Evolutionary conservation across 345 rosid species (phyloP).

Genomic region (Salix dunnii): DNA sequence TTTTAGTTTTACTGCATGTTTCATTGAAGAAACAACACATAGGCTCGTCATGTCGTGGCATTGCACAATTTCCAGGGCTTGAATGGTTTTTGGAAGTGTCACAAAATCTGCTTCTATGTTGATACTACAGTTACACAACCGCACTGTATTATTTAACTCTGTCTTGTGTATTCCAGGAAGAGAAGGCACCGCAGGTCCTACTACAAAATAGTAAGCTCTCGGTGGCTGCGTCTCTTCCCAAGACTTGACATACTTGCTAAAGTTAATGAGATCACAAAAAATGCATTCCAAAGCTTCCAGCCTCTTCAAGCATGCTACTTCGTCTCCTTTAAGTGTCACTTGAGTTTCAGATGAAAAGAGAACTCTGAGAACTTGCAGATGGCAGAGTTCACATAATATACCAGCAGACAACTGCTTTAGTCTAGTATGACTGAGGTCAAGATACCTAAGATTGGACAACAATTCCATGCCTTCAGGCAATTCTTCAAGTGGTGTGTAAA

Average conservation of each 20-base stretch:
- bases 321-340: not conserved
- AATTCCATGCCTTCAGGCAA: conserved; percentile 22
- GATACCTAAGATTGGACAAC: conserved; percentile 20
- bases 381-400: not conserved
- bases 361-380: conserved; percentile 5
- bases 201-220: fast-evolving
- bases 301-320: conserved; percentile 6
- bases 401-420: not conserved
- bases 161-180: not conserved
- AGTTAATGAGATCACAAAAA: not conserved
- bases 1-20: not conserved
- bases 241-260: not conserved
- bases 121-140: not conserved
- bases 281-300: conserved; percentile 1
- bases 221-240: not conserved
- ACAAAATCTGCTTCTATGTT: not conserved
- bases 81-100: not conserved
- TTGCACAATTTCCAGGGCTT: not conserved
- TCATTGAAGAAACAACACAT: not conserved
- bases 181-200: not conserved
- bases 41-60: not conserved
- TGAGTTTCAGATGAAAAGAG: not conserved
- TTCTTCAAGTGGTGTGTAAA: not conserved
- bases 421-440: not conserved
- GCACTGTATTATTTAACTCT: not conserved